Percentiles rank a stretch among this genome's conserved stretches.
Conservation (phyloP, 164 flowering plant species). For the Hamamelis virginiana region DNA sequence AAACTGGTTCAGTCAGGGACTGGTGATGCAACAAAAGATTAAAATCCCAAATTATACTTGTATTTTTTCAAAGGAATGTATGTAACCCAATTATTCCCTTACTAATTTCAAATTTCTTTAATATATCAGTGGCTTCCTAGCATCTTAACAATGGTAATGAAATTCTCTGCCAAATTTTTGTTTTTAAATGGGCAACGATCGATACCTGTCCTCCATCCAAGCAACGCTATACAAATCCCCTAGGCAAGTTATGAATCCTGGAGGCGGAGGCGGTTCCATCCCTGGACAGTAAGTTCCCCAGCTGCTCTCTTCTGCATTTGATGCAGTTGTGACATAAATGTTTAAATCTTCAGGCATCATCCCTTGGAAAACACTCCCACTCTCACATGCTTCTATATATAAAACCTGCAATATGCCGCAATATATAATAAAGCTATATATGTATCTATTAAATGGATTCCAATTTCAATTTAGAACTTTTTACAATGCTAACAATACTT, state of each 20-base stretch:
- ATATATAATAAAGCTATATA: too few relatives aligned
- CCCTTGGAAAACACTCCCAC: constrained; percentile 79
- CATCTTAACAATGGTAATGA: too few relatives aligned
- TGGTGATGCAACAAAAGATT: too few relatives aligned
- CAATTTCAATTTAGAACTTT: too few relatives aligned
- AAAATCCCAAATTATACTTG: too few relatives aligned
- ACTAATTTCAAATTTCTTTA: too few relatives aligned
- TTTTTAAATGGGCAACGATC: not conserved
- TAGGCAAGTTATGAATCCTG: constrained; percentile 66
- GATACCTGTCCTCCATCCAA: constrained; percentile 84
- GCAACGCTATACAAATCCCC: constrained; percentile 79
- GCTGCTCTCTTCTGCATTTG: constrained; percentile 76
- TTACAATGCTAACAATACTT: not conserved
- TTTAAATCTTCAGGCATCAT: constrained; percentile 59
- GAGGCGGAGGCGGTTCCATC: constrained; percentile 61
- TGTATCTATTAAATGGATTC: not conserved
- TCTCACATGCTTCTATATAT: constrained; percentile 78
- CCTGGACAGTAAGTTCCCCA: constrained; percentile 85
- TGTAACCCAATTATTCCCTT: too few relatives aligned
- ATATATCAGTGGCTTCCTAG: too few relatives aligned
- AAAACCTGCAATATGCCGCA: constrained; percentile 39
- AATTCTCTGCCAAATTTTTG: too few relatives aligned
- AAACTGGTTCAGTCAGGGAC: too few relatives aligned
- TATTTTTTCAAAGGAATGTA: too few relatives aligned
- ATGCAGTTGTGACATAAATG: constrained; percentile 70